Conservation (phyloP, 2,329 filamentous ascomycete genomes). For the Myriangium duriaei region DNA sequence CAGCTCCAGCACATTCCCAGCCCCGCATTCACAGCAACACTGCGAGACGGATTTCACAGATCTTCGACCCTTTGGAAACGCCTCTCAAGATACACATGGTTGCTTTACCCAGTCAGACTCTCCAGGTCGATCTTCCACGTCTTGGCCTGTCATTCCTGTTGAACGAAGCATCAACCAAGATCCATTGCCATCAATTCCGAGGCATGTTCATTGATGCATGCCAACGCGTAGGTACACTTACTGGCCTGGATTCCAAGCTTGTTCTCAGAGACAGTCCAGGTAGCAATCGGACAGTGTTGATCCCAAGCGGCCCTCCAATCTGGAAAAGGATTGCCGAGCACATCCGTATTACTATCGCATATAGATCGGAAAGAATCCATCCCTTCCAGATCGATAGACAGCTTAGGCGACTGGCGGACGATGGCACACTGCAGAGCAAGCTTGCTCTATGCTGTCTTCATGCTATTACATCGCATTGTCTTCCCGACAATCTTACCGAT, state of each 20-base stretch:
- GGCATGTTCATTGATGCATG: constrained; percentile 28
- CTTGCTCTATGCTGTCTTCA: constrained; percentile 43
- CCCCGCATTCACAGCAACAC: too few species aligned
- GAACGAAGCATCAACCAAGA: constrained; percentile 4
- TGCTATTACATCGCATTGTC: constrained; percentile 44
- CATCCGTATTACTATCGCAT: constrained; percentile 29
- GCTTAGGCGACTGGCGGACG: constrained; percentile 42
- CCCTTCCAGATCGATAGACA: constrained; percentile 34
- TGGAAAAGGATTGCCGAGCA: constrained; percentile 14
- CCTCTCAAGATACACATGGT: constrained; percentile 13
- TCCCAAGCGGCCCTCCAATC: constrained; percentile 25
- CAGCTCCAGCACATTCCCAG: too few species aligned
- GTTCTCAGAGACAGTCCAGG: constrained; percentile 39
- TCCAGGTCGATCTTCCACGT: constrained; percentile 13
- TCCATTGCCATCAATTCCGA: background rate
- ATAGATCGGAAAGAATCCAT: constrained; percentile 31
- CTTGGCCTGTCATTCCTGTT: constrained; percentile 17
- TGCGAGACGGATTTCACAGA: constrained; percentile 26
- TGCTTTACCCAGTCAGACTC: background rate
- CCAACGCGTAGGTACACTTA: constrained; percentile 48
- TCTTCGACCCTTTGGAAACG: constrained; percentile 28
- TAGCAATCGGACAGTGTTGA: constrained; percentile 38
- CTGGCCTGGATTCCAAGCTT: constrained; percentile 48
- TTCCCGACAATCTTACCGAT: constrained; percentile 46
- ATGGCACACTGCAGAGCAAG: constrained; percentile 34